phyloP scores from a whole-genome alignment of 2,329 filamentous ascomycete species.

The Scedosporium apiospermum region DNA sequence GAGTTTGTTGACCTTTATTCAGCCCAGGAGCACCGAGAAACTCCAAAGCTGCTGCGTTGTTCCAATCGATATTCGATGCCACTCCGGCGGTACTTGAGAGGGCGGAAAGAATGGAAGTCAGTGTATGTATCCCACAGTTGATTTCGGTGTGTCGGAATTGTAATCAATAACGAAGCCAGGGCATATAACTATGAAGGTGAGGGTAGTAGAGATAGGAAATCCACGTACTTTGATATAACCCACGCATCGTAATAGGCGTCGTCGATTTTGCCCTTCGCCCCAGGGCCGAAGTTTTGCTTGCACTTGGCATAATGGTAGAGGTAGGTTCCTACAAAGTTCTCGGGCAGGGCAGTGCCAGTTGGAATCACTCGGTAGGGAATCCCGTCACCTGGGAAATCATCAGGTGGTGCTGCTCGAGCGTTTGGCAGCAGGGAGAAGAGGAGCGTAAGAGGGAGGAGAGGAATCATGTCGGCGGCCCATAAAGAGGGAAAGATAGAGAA shows the following conservation, averaged over 20 bases:
- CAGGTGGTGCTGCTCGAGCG: neutral
- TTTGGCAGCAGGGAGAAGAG: neutral
- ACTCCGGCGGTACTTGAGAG: neutral
- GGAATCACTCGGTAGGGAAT: neutral
- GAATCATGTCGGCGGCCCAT: neutral
- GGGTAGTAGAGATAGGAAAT: neutral
- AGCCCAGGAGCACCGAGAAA: neutral
- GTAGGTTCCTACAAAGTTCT: neutral
- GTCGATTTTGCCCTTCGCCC: neutral
- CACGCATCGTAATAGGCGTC: neutral
- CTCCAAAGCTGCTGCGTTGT: neutral
- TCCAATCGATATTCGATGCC: neutral
- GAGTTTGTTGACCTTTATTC: neutral
- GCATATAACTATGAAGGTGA: neutral
- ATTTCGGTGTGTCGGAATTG: neutral
- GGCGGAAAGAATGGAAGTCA: neutral
- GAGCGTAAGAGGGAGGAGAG: neutral
- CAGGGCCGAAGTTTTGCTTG: neutral
- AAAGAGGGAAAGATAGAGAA: neutral
- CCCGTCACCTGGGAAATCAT: neutral
- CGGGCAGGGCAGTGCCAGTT: neutral
- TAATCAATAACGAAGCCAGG: neutral
- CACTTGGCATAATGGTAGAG: neutral
- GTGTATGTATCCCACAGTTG: neutral
- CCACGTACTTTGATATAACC: neutral